A percentile compares a stretch with the other conserved stretches of the same genome.
These are phyloP conservation scores for Kwoniella sp. DNA, from an alignment of 768 basidiomycete genomes.

Conservation along the genomic window DNA sequence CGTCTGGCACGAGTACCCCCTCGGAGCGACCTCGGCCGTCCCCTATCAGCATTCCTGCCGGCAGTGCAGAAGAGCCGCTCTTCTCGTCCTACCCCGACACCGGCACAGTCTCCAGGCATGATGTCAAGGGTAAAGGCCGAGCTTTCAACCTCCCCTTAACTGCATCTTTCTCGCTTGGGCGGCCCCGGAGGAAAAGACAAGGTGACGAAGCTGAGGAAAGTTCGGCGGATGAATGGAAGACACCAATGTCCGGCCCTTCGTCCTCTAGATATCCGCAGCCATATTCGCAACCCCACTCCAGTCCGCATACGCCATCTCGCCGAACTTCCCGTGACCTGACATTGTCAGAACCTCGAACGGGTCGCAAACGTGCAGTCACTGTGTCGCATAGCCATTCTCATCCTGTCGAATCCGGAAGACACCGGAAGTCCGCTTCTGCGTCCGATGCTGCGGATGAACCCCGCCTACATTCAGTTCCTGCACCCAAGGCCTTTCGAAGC, in stretches of 20 bases:
- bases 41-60: conserved; percentile 34
- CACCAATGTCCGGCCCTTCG: conserved; percentile 4
- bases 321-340: not conserved
- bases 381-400: conserved; percentile 1
- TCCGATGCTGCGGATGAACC: conserved; percentile 10
- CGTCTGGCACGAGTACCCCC: conserved; percentile 29
- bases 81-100: conserved; percentile 48
- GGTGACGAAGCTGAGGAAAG: conserved; percentile 18
- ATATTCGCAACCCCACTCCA: conserved; percentile 1
- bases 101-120: conserved; percentile 11
- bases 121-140: conserved; percentile 33
- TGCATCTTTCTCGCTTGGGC: conserved; percentile 17
- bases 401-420: not conserved
- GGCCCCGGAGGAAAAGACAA: conserved; percentile 1
- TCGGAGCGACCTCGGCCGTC: conserved; percentile 32
- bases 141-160: conserved; percentile 24
- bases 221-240: conserved; percentile 21
- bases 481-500: conserved; percentile 9
- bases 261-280: conserved; percentile 7
- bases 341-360: not conserved
- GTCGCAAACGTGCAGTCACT: conserved; percentile 11
- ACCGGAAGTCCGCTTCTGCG: conserved; percentile 9
- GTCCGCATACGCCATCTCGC: not conserved
- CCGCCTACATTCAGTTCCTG: conserved; percentile 5
- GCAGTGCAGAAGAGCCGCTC: conserved; percentile 41